Evolutionary conservation across 2,329 filamentous ascomycete genomes (phyloP).

Genomic region (Colletotrichum tropicale): DNA sequence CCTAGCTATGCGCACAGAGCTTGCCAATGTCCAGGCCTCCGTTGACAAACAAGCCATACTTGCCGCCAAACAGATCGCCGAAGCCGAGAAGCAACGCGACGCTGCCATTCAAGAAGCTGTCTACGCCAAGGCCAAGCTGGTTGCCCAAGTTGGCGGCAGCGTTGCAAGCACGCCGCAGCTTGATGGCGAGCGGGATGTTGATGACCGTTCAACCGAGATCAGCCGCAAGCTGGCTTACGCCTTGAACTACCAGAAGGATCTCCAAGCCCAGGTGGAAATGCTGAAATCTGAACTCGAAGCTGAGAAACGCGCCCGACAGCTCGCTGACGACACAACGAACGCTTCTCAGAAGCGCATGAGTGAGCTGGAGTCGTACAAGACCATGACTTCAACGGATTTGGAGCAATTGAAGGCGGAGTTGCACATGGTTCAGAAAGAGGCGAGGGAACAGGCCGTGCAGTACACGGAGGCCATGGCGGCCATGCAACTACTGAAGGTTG

Average conservation of each 20-base stretch:
- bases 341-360: conserved; percentile 82
- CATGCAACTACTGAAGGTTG: conserved; percentile 78
- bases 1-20: conserved; percentile 86
- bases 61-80: conserved; percentile 88
- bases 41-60: conserved; percentile 87
- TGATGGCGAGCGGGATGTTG: conserved; percentile 64
- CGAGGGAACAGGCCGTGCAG: conserved; percentile 80
- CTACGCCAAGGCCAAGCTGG: conserved; percentile 91
- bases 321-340: conserved; percentile 87
- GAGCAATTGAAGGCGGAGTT: conserved; percentile 87
- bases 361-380: conserved; percentile 83
- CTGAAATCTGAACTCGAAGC: conserved; percentile 75
- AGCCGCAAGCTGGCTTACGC: conserved; percentile 83
- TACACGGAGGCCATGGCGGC: conserved; percentile 78
- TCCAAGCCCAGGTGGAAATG: conserved; percentile 78
- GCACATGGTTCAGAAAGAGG: conserved; percentile 77
- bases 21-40: conserved; percentile 86
- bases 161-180: conserved; percentile 64
- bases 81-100: conserved; percentile 93
- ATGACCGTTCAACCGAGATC: conserved; percentile 75
- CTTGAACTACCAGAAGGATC: conserved; percentile 77
- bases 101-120: conserved; percentile 93
- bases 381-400: conserved; percentile 82
- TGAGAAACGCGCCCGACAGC: conserved; percentile 79
- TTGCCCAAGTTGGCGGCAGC: conserved; percentile 74